Evolutionary conservation across 768 basidiomycete species (phyloP).

Genomic region (Lactifluus piperatus): DNA sequence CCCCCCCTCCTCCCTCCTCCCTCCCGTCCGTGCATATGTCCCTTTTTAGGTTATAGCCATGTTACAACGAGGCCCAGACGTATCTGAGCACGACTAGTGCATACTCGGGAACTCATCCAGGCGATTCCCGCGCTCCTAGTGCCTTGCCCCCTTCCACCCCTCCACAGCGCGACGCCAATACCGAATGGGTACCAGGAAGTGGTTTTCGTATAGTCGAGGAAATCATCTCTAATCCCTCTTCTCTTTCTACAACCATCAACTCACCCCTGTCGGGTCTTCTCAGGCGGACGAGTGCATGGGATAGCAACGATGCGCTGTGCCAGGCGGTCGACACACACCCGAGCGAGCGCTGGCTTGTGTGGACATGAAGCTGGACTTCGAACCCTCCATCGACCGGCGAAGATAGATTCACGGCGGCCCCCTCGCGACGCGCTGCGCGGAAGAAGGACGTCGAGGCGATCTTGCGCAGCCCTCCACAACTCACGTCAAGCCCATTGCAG

Average conservation of each 20-base stretch:
- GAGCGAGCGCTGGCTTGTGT: constrained; percentile 16
- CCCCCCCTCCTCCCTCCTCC: too few species aligned
- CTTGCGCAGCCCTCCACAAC: constrained; percentile 46
- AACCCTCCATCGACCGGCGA: constrained; percentile 13
- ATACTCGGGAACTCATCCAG: constrained; percentile 12
- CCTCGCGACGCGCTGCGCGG: constrained; percentile 27
- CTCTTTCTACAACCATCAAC: not conserved
- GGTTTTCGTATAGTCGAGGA: constrained; percentile 40
- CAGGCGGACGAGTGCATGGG: constrained; percentile 16
- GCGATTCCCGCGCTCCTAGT: not conserved
- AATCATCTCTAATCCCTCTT: constrained; percentile 15
- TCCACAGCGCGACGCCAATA: not conserved
- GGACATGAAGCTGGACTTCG: constrained; percentile 22
- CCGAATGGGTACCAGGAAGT: constrained; percentile 22
- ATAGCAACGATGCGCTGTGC: constrained; percentile 17
- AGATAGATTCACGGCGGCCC: constrained; percentile 37
- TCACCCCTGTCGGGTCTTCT: constrained; percentile 5
- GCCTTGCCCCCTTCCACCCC: not conserved
- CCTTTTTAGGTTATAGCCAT: too few species aligned
- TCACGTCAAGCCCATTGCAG: constrained; percentile 50
- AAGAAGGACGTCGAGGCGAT: constrained; percentile 30
- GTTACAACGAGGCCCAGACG: too few species aligned
- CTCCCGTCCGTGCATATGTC: too few species aligned
- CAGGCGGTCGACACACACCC: constrained; percentile 18
- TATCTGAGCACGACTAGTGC: constrained; percentile 15